Evolutionary conservation across 2,329 filamentous ascomycete genomes (phyloP).

Genomic region (Lecanicillium sp.): DNA sequence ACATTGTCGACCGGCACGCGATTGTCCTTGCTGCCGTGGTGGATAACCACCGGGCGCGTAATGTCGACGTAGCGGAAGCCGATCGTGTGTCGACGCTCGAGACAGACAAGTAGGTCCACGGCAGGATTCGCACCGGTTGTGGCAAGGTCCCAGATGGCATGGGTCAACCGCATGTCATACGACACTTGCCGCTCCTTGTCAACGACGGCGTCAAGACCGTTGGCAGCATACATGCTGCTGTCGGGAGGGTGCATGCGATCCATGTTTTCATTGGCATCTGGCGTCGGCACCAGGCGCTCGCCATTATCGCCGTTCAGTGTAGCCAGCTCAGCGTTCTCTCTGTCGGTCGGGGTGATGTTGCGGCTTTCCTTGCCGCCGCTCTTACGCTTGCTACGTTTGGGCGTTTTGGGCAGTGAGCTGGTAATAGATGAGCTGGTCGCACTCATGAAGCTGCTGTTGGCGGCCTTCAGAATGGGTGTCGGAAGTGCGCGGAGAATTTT

Average conservation of each 20-base stretch:
- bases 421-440: slow-evolving; percentile 83
- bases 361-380: slow-evolving; percentile 34
- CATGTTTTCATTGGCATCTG: slow-evolving; percentile 41
- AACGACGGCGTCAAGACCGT: slow-evolving; percentile 53
- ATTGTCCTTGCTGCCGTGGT: slow-evolving; percentile 85
- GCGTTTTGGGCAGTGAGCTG: slow-evolving; percentile 64
- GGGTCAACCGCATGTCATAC: slow-evolving; percentile 82
- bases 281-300: slow-evolving; percentile 19
- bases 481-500: slow-evolving; percentile 85
- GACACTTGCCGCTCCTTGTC: slow-evolving; percentile 66
- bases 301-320: slow-evolving; percentile 17
- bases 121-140: slow-evolving; percentile 90
- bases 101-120: slow-evolving; percentile 84
- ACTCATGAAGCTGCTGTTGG: slow-evolving; percentile 92
- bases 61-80: slow-evolving; percentile 98
- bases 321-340: slow-evolving; percentile 38
- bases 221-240: slow-evolving; percentile 22
- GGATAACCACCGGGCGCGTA: slow-evolving; percentile 82
- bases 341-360: slow-evolving; percentile 38
- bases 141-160: slow-evolving; percentile 89
- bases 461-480: slow-evolving; percentile 84
- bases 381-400: slow-evolving; percentile 56
- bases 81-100: slow-evolving; percentile 85
- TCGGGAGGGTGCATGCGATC: slow-evolving; percentile 36
- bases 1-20: slow-evolving; percentile 94